Conservation (phyloP, 2,329 filamentous ascomycete genomes). For the Lasiodiplodia sp. region DNA sequence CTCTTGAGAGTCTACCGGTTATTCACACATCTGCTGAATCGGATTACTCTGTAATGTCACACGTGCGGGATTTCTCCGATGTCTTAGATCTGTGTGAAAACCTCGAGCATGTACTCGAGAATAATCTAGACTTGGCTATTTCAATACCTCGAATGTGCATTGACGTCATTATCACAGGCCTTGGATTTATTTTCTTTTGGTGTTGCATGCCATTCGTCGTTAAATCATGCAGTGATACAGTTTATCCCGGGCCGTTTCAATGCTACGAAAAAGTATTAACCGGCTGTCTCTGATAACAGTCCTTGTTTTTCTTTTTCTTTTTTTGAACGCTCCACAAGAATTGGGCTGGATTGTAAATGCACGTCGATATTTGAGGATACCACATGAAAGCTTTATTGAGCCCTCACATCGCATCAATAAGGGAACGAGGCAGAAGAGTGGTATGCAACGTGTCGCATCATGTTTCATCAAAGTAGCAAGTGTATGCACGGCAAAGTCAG, state of each 20-base stretch:
- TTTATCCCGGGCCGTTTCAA: conserved; percentile 45
- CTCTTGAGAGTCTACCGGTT: conserved; percentile 37
- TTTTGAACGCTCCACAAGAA: conserved; percentile 41
- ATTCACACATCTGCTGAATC: conserved; percentile 39
- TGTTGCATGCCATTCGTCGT: conserved; percentile 89
- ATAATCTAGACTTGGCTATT: conserved; percentile 40
- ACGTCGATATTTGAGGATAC: conserved; percentile 52
- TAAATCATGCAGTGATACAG: conserved; percentile 65
- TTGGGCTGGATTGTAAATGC: conserved; percentile 42
- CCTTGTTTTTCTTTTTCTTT: conserved; percentile 41
- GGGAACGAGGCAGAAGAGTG: conserved; percentile 39
- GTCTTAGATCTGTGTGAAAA: conserved; percentile 42
- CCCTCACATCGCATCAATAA: conserved; percentile 35
- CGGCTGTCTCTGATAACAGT: conserved; percentile 45
- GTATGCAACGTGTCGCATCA: conserved; percentile 36
- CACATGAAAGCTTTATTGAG: conserved; percentile 49
- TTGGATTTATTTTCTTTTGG: conserved; percentile 85
- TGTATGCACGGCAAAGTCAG: conserved; percentile 39
- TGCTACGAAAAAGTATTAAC: conserved; percentile 44
- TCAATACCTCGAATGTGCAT: conserved; percentile 43
- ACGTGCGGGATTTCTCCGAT: conserved; percentile 44
- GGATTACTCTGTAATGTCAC: conserved; percentile 7
- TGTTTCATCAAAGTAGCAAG: conserved; percentile 40
- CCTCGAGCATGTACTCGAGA: conserved; percentile 42
- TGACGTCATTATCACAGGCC: conserved; percentile 55